Conservation (phyloP, 257 asterid genomes). For the Forsythia suspensa region DNA sequence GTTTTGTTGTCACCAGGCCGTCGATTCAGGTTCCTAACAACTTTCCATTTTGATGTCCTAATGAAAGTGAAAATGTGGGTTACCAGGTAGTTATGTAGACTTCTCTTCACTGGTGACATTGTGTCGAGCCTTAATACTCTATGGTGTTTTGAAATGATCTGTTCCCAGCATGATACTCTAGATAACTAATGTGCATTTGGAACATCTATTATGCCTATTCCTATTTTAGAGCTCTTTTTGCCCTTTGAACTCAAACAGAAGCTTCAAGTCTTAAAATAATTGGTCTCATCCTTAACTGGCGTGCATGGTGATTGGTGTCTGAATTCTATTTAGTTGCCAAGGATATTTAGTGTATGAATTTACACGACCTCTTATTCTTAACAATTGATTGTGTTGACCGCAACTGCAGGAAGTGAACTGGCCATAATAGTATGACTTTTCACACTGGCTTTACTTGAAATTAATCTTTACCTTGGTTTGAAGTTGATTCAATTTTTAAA, state of each 20-base stretch:
- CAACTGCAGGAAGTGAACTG: not conserved
- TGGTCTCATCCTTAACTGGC: constrained; percentile 1
- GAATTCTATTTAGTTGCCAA: not conserved
- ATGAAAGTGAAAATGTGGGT: too few species aligned
- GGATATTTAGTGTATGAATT: not conserved
- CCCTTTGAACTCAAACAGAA: not conserved
- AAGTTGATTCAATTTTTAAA: not conserved
- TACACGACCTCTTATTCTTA: not conserved
- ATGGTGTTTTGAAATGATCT: too few species aligned
- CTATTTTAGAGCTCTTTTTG: not conserved
- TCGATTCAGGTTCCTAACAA: not conserved
- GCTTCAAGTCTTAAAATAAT: constrained; percentile 1
- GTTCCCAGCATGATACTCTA: too few species aligned
- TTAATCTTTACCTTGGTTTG: not conserved
- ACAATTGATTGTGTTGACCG: not conserved
- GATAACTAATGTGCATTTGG: too few species aligned
- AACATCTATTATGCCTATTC: too few species aligned
- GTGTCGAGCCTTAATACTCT: too few species aligned
- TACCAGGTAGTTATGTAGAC: too few species aligned
- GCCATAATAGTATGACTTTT: not conserved
- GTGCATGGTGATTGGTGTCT: not conserved
- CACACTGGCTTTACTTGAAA: not conserved
- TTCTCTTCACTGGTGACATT: too few species aligned
- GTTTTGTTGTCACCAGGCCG: not conserved
- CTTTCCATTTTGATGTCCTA: not conserved